A percentile compares a stretch with the other conserved stretches of the same genome.
These are phyloP conservation scores for Penicillium palitans DNA, from an alignment of 2,329 filamentous ascomycete genomes.

Conservation along the genomic window DNA sequence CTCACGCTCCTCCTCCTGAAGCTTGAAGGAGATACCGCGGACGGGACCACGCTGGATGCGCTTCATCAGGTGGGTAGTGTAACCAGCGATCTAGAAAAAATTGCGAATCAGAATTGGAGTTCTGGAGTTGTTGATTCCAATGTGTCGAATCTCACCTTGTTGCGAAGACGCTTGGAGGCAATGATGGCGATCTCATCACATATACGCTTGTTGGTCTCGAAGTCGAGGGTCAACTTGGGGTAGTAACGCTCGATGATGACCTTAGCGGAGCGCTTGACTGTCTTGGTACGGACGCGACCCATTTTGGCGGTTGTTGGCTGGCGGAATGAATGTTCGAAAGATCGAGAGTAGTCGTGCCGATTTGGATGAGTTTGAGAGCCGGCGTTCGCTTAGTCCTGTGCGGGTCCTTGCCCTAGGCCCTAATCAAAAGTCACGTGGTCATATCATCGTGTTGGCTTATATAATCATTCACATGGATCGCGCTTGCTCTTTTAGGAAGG, in stretches of 20 bases:
- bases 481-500: background rate
- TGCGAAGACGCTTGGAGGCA: slow-evolving; percentile 96
- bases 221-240: slow-evolving; percentile 97
- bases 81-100: slow-evolving; percentile 77
- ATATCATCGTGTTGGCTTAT: background rate
- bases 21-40: slow-evolving; percentile 99
- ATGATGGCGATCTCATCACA: slow-evolving; percentile 99
- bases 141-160: slow-evolving; percentile 72
- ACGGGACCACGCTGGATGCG: slow-evolving; percentile 99
- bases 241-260: slow-evolving; percentile 99
- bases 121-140: background rate
- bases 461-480: background rate
- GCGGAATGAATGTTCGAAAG: slow-evolving; percentile 35
- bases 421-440: slow-evolving; percentile 18
- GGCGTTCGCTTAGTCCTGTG: slow-evolving; percentile 30
- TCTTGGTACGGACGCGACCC: slow-evolving; percentile 56
- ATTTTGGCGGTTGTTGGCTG: slow-evolving; percentile 47
- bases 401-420: slow-evolving; percentile 26
- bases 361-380: slow-evolving; percentile 19
- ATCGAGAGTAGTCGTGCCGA: slow-evolving; percentile 9
- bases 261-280: slow-evolving; percentile 88
- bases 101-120: slow-evolving; percentile 1
- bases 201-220: slow-evolving; percentile 99
- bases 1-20: slow-evolving; percentile 99
- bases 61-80: slow-evolving; percentile 99